Percentiles rank a stretch among this genome's conserved stretches.
Evolutionary conservation across 176 grass and related monocot species (phyloP).

Genomic region (Musa itinerans): DNA sequence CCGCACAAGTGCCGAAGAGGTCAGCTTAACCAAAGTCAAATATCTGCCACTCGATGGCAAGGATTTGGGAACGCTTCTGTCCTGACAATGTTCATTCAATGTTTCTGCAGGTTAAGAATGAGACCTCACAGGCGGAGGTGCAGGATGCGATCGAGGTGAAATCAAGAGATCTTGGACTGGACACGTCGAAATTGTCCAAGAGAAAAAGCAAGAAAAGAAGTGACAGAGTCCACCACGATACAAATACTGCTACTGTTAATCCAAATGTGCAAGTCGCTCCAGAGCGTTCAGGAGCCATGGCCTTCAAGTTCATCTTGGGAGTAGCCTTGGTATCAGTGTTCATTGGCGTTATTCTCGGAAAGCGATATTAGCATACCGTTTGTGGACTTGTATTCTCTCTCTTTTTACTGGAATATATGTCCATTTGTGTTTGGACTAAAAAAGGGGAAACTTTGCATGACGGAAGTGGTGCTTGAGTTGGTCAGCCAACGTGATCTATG

Average conservation of each 20-base stretch:
- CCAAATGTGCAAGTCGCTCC: conserved; percentile 18
- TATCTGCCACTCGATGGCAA: not conserved
- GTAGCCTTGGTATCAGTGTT: conserved; percentile 67
- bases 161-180: conserved; percentile 44
- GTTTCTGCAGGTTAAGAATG: conserved; percentile 43
- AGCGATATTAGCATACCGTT: conserved; percentile 44
- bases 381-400: not conserved
- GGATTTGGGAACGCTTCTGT: not conserved
- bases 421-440: not conserved
- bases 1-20: conserved; percentile 29
- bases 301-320: conserved; percentile 84
- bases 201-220: conserved; percentile 22
- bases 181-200: conserved; percentile 18
- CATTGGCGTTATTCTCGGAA: conserved; percentile 76
- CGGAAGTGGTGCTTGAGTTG: not conserved
- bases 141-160: conserved; percentile 12
- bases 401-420: not conserved
- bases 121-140: not conserved
- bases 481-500: not conserved
- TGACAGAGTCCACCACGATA: not conserved
- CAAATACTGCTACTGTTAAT: conserved; percentile 18
- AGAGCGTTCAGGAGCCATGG: conserved; percentile 83
- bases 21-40: not conserved
- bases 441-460: not conserved
- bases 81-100: conserved; percentile 12